These are phyloP conservation scores for Paramecium bursaria DNA, from an alignment of 73 alveolate species.

Conservation along the genomic window DNA sequence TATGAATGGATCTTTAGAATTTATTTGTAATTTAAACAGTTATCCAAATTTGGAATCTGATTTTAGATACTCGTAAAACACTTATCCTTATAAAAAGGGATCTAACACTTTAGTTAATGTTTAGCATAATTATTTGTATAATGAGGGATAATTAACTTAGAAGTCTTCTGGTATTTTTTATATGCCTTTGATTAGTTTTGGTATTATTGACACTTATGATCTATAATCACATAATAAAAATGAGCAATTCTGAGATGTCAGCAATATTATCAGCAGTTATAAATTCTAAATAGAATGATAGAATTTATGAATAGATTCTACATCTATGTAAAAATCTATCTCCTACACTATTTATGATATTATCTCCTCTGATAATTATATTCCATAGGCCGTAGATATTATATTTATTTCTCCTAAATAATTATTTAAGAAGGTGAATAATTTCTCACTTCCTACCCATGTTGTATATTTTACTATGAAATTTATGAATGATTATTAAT, in stretches of 20 bases:
- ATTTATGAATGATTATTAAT: not conserved
- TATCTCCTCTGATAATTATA: not conserved
- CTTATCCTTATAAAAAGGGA: constrained; percentile 28
- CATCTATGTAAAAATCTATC: not conserved
- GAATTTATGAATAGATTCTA: constrained; percentile 3
- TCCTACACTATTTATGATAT: not conserved
- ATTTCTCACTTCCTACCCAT: constrained; percentile 50
- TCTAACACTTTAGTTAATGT: constrained; percentile 19
- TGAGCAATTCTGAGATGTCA: constrained; percentile 20
- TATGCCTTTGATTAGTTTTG: not conserved
- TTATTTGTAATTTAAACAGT: not conserved
- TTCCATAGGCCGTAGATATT: constrained; percentile 15
- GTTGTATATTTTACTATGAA: constrained; percentile 9
- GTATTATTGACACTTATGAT: not conserved
- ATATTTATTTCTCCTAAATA: constrained; percentile 25
- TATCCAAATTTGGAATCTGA: constrained; percentile 3
- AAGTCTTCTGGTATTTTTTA: not conserved
- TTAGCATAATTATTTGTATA: not conserved
- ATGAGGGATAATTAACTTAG: not conserved
- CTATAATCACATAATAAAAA: constrained; percentile 21
- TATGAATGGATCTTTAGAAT: not conserved
- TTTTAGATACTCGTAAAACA: constrained; percentile 3
- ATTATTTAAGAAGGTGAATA: constrained; percentile 14
- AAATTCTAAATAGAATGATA: constrained; percentile 7
- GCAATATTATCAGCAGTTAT: not conserved